phyloP scores from a whole-genome alignment of 2,329 filamentous ascomycete genomes.

The Elsinoe australis region DNA sequence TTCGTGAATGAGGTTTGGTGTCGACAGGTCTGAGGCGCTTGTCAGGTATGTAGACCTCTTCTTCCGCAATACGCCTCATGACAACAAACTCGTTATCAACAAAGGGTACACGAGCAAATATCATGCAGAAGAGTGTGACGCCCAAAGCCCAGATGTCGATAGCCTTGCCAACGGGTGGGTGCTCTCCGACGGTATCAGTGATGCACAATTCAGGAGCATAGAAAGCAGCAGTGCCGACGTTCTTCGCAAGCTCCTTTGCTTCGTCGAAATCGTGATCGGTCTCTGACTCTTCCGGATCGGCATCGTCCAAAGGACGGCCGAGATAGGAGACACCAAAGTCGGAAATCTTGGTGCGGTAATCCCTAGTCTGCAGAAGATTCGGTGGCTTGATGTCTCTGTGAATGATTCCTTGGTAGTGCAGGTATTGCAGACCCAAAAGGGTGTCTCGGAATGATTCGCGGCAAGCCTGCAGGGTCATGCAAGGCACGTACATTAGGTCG shows the following conservation, averaged over 20 bases:
- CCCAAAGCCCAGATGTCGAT: conserved; percentile 97
- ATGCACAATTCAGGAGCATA: conserved; percentile 96
- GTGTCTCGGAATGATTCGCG: conserved; percentile 85
- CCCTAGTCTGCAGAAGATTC: conserved; percentile 79
- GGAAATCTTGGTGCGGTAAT: conserved; percentile 89
- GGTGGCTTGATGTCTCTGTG: conserved; percentile 58
- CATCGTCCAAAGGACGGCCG: conserved; percentile 72
- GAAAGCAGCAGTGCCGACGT: conserved; percentile 93
- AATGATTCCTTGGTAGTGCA: conserved; percentile 64
- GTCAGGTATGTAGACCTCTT: conserved; percentile 82
- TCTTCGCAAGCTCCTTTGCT: conserved; percentile 93
- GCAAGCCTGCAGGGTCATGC: conserved; percentile 78
- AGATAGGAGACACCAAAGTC: conserved; percentile 99
- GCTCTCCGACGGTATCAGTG: conserved; percentile 59
- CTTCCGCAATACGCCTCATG: conserved; percentile 83
- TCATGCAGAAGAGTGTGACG: conserved; percentile 89
- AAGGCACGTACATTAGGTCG: conserved; percentile 87
- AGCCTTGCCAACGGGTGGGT: conserved; percentile 76
- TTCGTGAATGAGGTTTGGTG: conserved; percentile 38
- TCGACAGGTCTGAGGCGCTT: conserved; percentile 69
- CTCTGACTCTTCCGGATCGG: conserved; percentile 55
- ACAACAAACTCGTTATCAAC: conserved; percentile 87
- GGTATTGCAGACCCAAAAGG: conserved; percentile 83
- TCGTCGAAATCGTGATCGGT: conserved; percentile 69
- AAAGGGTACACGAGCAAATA: conserved; percentile 90